Evolutionary conservation across 805 yeast species (phyloP).

Genomic region (Starmera quercuum): DNA sequence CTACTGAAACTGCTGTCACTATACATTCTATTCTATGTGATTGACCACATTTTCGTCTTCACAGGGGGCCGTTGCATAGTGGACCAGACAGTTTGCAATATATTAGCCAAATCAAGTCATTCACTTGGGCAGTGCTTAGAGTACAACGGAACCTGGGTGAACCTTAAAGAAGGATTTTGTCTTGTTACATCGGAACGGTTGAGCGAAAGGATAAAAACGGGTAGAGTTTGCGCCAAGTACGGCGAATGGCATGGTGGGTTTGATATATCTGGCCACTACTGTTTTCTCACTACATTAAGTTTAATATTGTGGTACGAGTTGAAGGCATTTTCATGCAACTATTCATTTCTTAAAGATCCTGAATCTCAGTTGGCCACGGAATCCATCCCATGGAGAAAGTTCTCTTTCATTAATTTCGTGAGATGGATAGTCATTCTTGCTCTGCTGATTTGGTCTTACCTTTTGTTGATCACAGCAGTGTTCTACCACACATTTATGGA

Average conservation of each 20-base stretch:
- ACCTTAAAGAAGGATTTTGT: constrained; percentile 8
- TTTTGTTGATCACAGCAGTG: constrained; percentile 63
- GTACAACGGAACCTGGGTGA: constrained; percentile 16
- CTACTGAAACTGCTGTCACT: constrained; percentile 18
- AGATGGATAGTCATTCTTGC: constrained; percentile 11
- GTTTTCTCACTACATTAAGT: constrained; percentile 35
- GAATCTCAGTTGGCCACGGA: no score
- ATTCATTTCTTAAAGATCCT: no score
- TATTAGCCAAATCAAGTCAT: constrained; percentile 2
- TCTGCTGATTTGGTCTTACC: constrained; percentile 43
- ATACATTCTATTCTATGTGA: constrained; percentile 18
- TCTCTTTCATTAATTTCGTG: constrained; percentile 3
- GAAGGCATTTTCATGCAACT: constrained; percentile 3
- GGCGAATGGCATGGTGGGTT: constrained; percentile 43
- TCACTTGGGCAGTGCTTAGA: constrained; percentile 6
- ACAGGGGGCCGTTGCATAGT: constrained; percentile 27
- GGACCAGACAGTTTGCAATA: constrained; percentile 6
- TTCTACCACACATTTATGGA: constrained; percentile 79
- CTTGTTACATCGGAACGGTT: constrained; percentile 8
- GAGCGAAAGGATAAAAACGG: constrained; percentile 15
- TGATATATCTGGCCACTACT: constrained; percentile 48
- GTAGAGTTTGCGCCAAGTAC: constrained; percentile 22
- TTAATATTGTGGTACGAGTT: constrained; percentile 32
- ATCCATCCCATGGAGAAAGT: no score
- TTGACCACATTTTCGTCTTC: constrained; percentile 23